Percentiles rank a stretch among this genome's conserved stretches.
Conservation (phyloP, 2,329 filamentous ascomycete species). For the Colletotrichum karsti region DNA sequence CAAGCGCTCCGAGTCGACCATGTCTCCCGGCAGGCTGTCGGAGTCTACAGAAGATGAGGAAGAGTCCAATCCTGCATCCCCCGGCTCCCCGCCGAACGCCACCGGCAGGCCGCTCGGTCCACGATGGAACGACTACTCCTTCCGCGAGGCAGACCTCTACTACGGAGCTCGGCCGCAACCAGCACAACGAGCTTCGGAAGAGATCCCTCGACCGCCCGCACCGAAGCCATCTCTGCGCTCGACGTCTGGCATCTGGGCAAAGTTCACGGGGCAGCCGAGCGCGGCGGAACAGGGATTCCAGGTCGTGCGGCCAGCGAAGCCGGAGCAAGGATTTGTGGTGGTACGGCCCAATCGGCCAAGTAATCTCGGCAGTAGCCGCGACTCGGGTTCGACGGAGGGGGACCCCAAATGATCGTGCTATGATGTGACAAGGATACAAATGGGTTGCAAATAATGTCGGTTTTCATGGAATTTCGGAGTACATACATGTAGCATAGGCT, state of each 20-base stretch:
- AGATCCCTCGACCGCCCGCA: not conserved
- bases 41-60: conserved; percentile 10
- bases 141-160: conserved; percentile 45
- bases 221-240: conserved; percentile 4
- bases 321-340: conserved; percentile 14
- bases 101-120: conserved; percentile 31
- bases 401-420: not conserved
- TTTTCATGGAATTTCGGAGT: too few relatives aligned
- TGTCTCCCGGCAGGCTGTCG: conserved; percentile 8
- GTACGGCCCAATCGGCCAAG: conserved; percentile 2
- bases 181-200: conserved; percentile 1
- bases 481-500: too few relatives aligned
- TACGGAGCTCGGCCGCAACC: conserved; percentile 31
- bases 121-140: conserved; percentile 43
- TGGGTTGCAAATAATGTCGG: too few relatives aligned
- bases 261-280: conserved; percentile 3
- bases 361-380: not conserved
- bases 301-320: not conserved
- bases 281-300: not conserved
- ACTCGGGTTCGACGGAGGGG: not conserved
- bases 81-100: not conserved
- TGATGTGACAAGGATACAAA: too few relatives aligned
- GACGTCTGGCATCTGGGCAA: conserved; percentile 14
- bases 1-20: not conserved
- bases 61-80: not conserved